Evolutionary conservation across 208 protist species (phyloP).

Genomic region (Crithidia expoeki): DNA sequence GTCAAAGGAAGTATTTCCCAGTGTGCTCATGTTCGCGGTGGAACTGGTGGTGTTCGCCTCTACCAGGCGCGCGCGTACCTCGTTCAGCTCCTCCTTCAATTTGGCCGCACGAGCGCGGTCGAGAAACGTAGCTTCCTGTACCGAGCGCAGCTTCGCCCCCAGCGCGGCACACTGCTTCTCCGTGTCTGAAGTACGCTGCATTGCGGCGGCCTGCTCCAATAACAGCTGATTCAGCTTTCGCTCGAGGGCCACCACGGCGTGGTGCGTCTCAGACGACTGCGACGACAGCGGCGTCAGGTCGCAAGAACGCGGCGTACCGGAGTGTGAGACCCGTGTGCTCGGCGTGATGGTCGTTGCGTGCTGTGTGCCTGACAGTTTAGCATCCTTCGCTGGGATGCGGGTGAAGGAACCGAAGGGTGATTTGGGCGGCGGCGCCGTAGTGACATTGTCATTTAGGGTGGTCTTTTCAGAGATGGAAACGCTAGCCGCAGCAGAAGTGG

Average conservation of each 20-base stretch:
- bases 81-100: slow-evolving; percentile 68
- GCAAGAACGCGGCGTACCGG: slow-evolving; percentile 20
- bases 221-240: slow-evolving; percentile 70
- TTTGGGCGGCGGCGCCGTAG: neutral
- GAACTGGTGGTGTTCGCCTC: slow-evolving; percentile 24
- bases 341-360: slow-evolving; percentile 1
- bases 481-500: neutral
- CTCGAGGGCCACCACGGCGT: slow-evolving; percentile 54
- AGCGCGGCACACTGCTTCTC: slow-evolving; percentile 62
- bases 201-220: slow-evolving; percentile 55
- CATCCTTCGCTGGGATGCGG: neutral
- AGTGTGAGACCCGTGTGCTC: neutral
- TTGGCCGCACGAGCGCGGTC: slow-evolving; percentile 65
- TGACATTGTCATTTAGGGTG: neutral
- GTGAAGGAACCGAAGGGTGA: neutral
- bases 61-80: slow-evolving; percentile 40
- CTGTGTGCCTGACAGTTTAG: neutral
- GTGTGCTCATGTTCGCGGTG: slow-evolving; percentile 4
- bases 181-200: slow-evolving; percentile 44
- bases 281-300: slow-evolving; percentile 21
- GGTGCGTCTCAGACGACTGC: slow-evolving; percentile 38
- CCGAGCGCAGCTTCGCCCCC: slow-evolving; percentile 49
- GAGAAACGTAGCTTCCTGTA: slow-evolving; percentile 69
- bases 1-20: slow-evolving; percentile 11
- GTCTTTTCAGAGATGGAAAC: slow-evolving; percentile 6